Percentiles rank a stretch among this genome's conserved stretches.
Conservation (phyloP, 495 filamentous ascomycete species). For the Hypoxylon subgilvum region DNA sequence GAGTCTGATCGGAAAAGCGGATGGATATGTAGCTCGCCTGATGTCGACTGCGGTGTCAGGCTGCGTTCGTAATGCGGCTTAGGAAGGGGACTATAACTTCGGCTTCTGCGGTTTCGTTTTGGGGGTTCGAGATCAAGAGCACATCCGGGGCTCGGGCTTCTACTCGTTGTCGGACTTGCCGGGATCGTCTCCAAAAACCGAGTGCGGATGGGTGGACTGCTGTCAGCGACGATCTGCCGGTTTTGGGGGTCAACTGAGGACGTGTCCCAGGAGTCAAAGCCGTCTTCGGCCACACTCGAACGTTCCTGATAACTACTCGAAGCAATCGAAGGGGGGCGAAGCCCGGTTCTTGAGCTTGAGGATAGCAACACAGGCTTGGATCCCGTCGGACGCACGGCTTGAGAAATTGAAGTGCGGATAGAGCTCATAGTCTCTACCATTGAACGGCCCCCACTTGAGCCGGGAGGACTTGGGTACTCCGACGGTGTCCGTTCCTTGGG, state of each 20-base stretch:
- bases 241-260: conserved; percentile 65
- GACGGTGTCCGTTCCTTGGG: conserved; percentile 36
- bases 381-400: conserved; percentile 56
- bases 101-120: conserved; percentile 46
- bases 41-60: conserved; percentile 44
- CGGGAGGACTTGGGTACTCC: conserved; percentile 44
- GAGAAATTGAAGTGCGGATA: conserved; percentile 58
- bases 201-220: conserved; percentile 51
- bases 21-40: conserved; percentile 78
- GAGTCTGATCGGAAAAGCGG: conserved; percentile 81
- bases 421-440: conserved; percentile 59
- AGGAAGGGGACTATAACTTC: conserved; percentile 53
- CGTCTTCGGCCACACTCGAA: conserved; percentile 51
- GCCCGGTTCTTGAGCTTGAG: conserved; percentile 29
- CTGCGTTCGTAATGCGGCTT: conserved; percentile 40
- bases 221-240: conserved; percentile 58
- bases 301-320: conserved; percentile 44
- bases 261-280: conserved; percentile 74
- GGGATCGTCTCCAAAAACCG: conserved; percentile 66
- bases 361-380: conserved; percentile 56
- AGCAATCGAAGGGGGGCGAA: conserved; percentile 47
- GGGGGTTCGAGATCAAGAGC: conserved; percentile 53
- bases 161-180: conserved; percentile 58
- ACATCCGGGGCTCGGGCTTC: conserved; percentile 56
- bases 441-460: conserved; percentile 50